Percentiles rank a stretch among this genome's conserved stretches.
Conservation (phyloP, 1,284 basidiomycete genomes). For the Trametes pubescens region DNA sequence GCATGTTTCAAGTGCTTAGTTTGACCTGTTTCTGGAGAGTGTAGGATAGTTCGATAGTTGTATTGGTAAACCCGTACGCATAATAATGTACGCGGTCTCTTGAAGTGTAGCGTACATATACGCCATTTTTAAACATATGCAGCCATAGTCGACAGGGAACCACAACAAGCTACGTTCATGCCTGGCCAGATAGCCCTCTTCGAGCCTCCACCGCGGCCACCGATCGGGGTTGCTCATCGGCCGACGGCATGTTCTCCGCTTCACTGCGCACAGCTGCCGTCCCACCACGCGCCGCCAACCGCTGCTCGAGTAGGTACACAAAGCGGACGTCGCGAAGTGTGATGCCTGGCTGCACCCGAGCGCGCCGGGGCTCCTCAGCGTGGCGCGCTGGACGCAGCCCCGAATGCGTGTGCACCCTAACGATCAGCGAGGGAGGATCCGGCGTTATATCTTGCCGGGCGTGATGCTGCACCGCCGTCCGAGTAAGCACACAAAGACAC, state of each 20-base stretch:
- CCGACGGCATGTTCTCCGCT: no score
- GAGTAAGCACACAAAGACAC: neutral
- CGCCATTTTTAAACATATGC: neutral
- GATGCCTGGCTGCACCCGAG: constrained; percentile 47
- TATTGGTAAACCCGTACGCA: neutral
- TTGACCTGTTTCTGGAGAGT: neutral
- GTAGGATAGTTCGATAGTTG: neutral
- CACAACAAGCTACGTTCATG: neutral
- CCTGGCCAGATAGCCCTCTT: neutral
- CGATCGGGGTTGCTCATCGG: constrained; percentile 9
- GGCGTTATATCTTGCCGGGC: constrained; percentile 4
- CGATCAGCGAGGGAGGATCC: neutral
- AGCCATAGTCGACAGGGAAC: neutral
- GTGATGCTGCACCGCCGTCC: constrained; percentile 17
- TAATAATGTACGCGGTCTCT: neutral
- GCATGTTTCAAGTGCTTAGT: constrained; percentile 7
- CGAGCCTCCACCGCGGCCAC: neutral
- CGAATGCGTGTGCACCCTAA: constrained; percentile 42
- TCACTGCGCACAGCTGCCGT: neutral
- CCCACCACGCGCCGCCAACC: neutral
- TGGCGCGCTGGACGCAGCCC: constrained; percentile 30
- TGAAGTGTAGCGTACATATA: no score
- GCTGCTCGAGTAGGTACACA: constrained; percentile 41
- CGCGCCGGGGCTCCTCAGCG: constrained; percentile 17
- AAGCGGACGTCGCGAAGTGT: constrained; percentile 63